Evolutionary conservation across 73 alveolate species (phyloP).

Genomic region (Symbiodinium natans): DNA sequence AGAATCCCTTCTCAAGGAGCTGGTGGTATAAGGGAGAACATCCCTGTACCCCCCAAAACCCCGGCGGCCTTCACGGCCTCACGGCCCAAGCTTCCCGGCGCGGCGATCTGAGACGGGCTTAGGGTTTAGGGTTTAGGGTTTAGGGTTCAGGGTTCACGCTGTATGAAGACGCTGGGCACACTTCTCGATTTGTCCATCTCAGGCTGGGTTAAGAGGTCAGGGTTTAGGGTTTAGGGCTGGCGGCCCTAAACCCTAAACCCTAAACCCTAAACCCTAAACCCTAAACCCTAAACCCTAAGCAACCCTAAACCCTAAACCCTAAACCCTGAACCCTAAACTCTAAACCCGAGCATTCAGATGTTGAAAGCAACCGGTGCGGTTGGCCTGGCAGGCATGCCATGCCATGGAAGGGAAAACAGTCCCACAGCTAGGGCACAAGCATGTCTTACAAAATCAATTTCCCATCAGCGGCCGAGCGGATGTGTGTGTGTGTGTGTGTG

Average conservation of each 20-base stretch:
- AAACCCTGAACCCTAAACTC: too few species aligned
- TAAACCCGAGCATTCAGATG: too few species aligned
- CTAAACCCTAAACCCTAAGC: too few species aligned
- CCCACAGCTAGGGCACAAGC: too few species aligned
- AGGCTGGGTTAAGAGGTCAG: neutral
- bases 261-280: too few species aligned
- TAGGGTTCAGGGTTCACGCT: neutral
- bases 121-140: neutral
- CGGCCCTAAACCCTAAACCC: neutral
- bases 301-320: too few species aligned
- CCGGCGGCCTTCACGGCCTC: conserved; percentile 67
- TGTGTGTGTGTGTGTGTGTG: neutral
- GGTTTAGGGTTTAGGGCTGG: neutral
- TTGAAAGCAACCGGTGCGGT: too few species aligned
- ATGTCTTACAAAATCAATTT: too few species aligned
- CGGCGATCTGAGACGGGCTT: conserved; percentile 10
- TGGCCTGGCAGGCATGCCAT: too few species aligned
- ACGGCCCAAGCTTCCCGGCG: conserved; percentile 84
- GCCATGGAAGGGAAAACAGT: too few species aligned
- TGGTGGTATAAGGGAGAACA: neutral
- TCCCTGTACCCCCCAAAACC: neutral
- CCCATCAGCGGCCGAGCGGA: neutral
- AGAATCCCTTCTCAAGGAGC: too few species aligned
- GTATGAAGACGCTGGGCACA: neutral
- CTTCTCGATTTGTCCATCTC: neutral